phyloP scores from a whole-genome alignment of 495 filamentous ascomycete genomes.

The Podospora comata region DNA sequence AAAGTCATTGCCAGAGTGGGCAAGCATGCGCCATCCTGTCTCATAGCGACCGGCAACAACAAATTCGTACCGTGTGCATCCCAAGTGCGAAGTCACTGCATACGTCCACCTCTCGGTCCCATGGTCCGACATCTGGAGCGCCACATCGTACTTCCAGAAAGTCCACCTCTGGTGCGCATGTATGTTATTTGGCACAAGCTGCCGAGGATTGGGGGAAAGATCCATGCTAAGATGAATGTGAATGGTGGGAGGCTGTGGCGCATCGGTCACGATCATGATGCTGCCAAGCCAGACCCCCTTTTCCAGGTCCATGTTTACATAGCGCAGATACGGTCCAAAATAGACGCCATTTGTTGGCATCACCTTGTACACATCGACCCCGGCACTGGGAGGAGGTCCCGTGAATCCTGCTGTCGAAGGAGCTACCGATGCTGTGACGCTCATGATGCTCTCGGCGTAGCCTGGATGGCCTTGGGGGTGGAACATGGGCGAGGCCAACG shows the following conservation, averaged over 20 bases:
- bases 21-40: slow-evolving; percentile 93
- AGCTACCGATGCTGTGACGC: slow-evolving; percentile 64
- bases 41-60: slow-evolving; percentile 90
- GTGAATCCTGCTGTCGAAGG: slow-evolving; percentile 69
- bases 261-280: slow-evolving; percentile 76
- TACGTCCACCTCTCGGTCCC: slow-evolving; percentile 92
- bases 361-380: slow-evolving; percentile 89
- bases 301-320: slow-evolving; percentile 96
- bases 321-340: slow-evolving; percentile 92
- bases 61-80: slow-evolving; percentile 96
- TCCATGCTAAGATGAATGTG: slow-evolving; percentile 91
- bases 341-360: slow-evolving; percentile 96
- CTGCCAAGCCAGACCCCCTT: slow-evolving; percentile 82
- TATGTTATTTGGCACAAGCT: slow-evolving; percentile 80
- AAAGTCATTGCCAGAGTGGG: slow-evolving; percentile 94
- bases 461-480: slow-evolving; percentile 64
- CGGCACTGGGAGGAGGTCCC: slow-evolving; percentile 79
- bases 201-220: slow-evolving; percentile 87
- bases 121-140: slow-evolving; percentile 83
- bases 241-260: slow-evolving; percentile 91
- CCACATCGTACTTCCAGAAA: slow-evolving; percentile 94
- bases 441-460: slow-evolving; percentile 72
- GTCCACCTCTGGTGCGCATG: slow-evolving; percentile 87
- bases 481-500: slow-evolving; percentile 72
- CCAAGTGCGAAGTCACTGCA: slow-evolving; percentile 92